A percentile compares a stretch with the other conserved stretches of the same genome.
Conservation (phyloP, 306 rosid genomes). For the Pueraria montana region DNA sequence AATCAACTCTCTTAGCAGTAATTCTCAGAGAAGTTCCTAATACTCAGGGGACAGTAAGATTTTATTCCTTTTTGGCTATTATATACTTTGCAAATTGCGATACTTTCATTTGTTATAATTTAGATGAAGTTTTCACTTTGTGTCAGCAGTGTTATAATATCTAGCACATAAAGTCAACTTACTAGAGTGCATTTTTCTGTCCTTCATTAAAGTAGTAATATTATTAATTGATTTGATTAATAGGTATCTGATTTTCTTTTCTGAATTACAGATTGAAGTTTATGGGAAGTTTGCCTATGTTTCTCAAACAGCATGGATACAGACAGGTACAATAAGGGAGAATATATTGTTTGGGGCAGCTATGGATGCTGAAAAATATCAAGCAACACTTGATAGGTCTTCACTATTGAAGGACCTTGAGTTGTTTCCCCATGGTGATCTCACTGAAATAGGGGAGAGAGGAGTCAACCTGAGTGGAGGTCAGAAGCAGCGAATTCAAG, state of each 20-base stretch:
- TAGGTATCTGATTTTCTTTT: constrained; percentile 31
- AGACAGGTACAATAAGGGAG: constrained; percentile 77
- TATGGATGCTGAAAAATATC: constrained; percentile 71
- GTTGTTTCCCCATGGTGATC: constrained; percentile 81
- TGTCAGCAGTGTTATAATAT: background rate
- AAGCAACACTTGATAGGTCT: constrained; percentile 78
- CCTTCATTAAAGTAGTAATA: background rate
- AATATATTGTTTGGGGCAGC: constrained; percentile 83
- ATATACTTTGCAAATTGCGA: background rate
- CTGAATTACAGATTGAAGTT: constrained; percentile 69
- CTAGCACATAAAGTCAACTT: constrained; percentile 11
- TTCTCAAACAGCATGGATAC: constrained; percentile 96
- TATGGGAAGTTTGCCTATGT: constrained; percentile 85
- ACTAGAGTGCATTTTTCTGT: background rate
- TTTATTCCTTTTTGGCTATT: background rate
- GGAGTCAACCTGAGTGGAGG: constrained; percentile 97
- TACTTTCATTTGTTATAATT: background rate
- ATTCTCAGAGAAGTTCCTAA: constrained; percentile 80
- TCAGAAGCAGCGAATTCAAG: constrained; percentile 94
- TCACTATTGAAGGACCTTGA: constrained; percentile 87
- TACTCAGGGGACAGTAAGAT: constrained; percentile 68
- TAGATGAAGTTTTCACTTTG: constrained; percentile 6
- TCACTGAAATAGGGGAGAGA: constrained; percentile 91
- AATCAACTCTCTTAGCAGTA: constrained; percentile 79
- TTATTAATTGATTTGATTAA: background rate